Evolutionary conservation across 495 filamentous ascomycete species (phyloP).

Genomic region (Neurospora pannonica): DNA sequence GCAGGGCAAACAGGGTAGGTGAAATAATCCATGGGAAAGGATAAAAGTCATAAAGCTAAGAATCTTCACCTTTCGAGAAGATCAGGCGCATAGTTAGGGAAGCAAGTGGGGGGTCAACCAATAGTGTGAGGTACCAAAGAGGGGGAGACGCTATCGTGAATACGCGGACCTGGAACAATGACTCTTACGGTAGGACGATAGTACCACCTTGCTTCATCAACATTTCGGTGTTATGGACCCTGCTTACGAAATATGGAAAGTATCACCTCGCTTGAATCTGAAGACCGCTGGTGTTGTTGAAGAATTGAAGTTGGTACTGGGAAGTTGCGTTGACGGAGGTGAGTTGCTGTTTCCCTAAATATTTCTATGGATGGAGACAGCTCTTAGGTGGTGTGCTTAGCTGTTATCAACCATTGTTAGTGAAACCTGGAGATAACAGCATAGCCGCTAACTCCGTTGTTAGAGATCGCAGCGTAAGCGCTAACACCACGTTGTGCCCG

Average conservation of each 20-base stretch:
- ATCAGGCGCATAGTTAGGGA: neutral
- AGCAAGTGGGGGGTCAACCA: neutral
- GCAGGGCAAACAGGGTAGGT: neutral
- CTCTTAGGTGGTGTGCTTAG: neutral
- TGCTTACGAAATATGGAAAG: neutral
- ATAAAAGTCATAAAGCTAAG: neutral
- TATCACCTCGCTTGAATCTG: neutral
- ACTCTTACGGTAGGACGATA: neutral
- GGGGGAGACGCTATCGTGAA: neutral
- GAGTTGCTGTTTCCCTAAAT: neutral
- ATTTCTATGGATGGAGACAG: neutral
- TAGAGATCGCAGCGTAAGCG: neutral
- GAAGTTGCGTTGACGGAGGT: neutral
- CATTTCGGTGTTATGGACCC: neutral
- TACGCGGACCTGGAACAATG: neutral
- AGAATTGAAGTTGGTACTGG: neutral
- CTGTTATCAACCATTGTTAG: neutral
- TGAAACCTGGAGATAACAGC: neutral
- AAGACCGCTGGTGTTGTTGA: neutral
- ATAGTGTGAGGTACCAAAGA: neutral
- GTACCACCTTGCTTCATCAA: neutral
- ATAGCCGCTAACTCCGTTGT: neutral
- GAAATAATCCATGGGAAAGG: neutral
- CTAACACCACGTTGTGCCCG: neutral
- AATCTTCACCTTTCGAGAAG: neutral